A percentile compares a stretch with the other conserved stretches of the same genome.
These are phyloP conservation scores for Aspergillus carbonarius DNA, from an alignment of 2,329 filamentous ascomycete species.

Conservation along the genomic window DNA sequence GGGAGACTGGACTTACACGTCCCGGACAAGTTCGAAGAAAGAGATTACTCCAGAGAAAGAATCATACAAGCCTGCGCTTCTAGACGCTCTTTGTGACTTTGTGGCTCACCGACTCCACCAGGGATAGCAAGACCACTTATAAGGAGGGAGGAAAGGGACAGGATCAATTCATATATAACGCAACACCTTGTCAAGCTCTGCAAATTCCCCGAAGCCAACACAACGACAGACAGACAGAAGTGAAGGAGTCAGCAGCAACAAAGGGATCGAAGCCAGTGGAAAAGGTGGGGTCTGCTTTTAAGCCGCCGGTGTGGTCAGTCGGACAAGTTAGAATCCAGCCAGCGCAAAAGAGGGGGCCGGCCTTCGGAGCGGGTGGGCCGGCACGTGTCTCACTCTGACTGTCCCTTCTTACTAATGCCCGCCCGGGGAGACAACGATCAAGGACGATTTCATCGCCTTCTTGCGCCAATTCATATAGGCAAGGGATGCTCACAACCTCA, in stretches of 20 bases:
- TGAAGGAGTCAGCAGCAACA: slow-evolving; percentile 59
- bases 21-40: background rate
- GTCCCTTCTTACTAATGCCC: background rate
- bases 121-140: slow-evolving; percentile 5
- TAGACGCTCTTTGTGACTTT: background rate
- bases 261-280: background rate
- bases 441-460: background rate
- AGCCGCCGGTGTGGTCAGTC: background rate
- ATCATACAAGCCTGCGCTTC: background rate
- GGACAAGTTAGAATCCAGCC: background rate
- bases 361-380: slow-evolving; percentile 1
- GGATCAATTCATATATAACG: background rate
- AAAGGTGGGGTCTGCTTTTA: slow-evolving; percentile 7
- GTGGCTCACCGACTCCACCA: slow-evolving; percentile 10
- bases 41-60: background rate
- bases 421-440: background rate
- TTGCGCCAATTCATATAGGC: background rate
- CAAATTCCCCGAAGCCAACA: background rate
- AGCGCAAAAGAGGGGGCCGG: background rate
- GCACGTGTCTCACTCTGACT: slow-evolving; percentile 1
- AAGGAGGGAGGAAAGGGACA: background rate
- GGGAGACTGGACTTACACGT: background rate
- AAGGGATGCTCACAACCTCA: background rate
- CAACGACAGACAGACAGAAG: background rate
- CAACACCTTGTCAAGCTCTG: slow-evolving; percentile 1